Evolutionary conservation across 345 rosid genomes (phyloP), one percentile per base, ranked within the genome.

Genomic region (Syzygium grande): DNA sequence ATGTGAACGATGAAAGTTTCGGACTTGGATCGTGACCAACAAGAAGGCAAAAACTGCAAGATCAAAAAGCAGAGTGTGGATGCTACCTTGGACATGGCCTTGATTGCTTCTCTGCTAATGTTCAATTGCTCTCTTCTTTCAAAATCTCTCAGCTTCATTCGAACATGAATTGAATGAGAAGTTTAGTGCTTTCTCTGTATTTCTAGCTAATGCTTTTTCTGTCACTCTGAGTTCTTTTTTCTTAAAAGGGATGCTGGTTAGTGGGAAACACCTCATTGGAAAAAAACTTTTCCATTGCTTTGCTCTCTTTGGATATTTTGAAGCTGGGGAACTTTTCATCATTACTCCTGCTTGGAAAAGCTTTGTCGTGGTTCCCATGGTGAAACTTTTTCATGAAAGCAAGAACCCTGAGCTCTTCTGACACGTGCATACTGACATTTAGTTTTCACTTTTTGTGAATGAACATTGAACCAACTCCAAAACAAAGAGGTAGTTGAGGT

Each of bases 1-100:
- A 92, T 91, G 87, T 90, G 92, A 34, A 92, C 89, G 83, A 92
- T 92, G 59, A 89, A 90, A 7, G 90, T 52, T 19, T 17, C 13
- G 8, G 49, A 9, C 80, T 34, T 73, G 80, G 80, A 9, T 34
- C 38, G 25, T 5, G 80, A 73, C 58, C 86, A 52, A 16, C 52
- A 65, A 23, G 14, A 65, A 61, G 52, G 83, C 16, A 29, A 65
- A 63, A 51, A 63, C 54, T 86, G 87, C 51, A 55, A 78, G 52
- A 87, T 43, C 79, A 78, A 17, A 27, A 87, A 38, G 58, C 85
- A 87, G 53, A 87, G 88, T 15, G 68, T 58, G n/a, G 59, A 17
- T 15, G 59, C 43, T 52, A 84, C 59, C 17, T 29, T 52, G 55
- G 59, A 84, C 80, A 73, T 73, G 80, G 80, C 80, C 80, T 73